Conservation (phyloP, 2,329 filamentous ascomycete genomes). For the Colletotrichum higginsianum region DNA sequence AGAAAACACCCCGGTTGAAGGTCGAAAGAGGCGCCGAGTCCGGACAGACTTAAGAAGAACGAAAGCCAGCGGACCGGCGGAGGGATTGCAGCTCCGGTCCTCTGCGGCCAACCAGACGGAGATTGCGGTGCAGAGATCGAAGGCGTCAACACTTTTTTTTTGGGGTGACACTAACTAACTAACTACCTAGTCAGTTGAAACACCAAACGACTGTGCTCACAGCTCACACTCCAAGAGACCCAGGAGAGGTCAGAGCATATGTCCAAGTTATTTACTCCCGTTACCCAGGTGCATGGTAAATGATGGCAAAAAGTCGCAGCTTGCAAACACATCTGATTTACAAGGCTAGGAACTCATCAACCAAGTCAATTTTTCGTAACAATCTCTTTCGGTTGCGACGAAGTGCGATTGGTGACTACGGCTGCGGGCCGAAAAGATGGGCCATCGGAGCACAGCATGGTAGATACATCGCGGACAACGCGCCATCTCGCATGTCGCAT, state of each 20-base stretch:
- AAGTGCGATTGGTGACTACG: slow-evolving; percentile 4
- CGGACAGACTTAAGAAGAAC: neutral
- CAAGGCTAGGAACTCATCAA: slow-evolving; percentile 7
- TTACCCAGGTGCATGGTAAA: neutral
- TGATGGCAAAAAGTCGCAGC: neutral
- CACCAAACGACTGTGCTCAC: neutral
- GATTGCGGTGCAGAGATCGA: neutral
- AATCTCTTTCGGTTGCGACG: slow-evolving; percentile 11
- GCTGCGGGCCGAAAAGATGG: neutral
- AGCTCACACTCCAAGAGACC: neutral
- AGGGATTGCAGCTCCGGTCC: slow-evolving; percentile 1
- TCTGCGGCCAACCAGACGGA: neutral
- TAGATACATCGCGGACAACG: neutral
- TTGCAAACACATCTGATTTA: too few species aligned
- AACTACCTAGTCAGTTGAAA: neutral
- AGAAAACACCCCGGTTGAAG: neutral
- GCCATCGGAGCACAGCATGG: neutral
- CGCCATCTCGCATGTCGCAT: slow-evolving; percentile 19
- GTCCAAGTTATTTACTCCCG: neutral
- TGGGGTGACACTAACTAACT: neutral
- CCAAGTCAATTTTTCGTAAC: neutral
- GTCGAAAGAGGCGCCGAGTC: neutral
- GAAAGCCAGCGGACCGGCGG: slow-evolving; percentile 13
- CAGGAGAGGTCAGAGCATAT: neutral
- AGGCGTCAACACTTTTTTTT: neutral